These are phyloP conservation scores for Apostasia ramifera DNA, from an alignment of 106 monocot genomes.

Conservation along the genomic window DNA sequence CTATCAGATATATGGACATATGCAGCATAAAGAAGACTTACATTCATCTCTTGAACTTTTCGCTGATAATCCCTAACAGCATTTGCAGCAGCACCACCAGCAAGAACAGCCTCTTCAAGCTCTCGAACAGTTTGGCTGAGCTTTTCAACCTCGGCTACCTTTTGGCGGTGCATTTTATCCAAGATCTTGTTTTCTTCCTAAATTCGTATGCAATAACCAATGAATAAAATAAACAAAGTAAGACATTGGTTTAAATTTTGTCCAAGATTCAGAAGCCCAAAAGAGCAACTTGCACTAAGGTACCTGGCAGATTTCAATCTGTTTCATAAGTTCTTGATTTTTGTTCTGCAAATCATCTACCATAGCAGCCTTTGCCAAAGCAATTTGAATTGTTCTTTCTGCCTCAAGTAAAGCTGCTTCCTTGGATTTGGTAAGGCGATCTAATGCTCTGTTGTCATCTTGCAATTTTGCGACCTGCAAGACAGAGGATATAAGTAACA, in stretches of 20 bases:
- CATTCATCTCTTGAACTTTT: constrained; percentile 84
- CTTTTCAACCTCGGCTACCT: constrained; percentile 81
- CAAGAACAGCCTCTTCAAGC: constrained; percentile 76
- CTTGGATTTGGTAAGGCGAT: constrained; percentile 83
- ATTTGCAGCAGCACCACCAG: constrained; percentile 84
- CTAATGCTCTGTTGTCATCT: constrained; percentile 77
- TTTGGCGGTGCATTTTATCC: constrained; percentile 80
- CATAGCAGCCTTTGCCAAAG: constrained; percentile 78
- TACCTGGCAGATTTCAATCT: constrained; percentile 90
- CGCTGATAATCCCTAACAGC: constrained; percentile 74
- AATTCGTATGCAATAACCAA: not conserved
- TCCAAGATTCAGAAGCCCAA: no score
- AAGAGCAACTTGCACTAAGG: not conserved
- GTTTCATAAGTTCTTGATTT: constrained; percentile 77
- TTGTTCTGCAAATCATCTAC: constrained; percentile 85
- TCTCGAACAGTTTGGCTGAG: constrained; percentile 74
- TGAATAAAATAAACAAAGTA: not conserved
- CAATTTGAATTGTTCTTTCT: constrained; percentile 63
- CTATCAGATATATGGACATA: no score
- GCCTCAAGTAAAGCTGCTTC: constrained; percentile 82
- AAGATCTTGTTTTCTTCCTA: constrained; percentile 91
- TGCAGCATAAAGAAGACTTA: constrained; percentile 10
- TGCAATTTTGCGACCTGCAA: constrained; percentile 67
- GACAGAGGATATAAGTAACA: not conserved
- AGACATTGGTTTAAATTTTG: no score